Evolutionary conservation across 2,329 filamentous ascomycete species (phyloP), one percentile per base, ranked within the genome.

Genomic region (Orbilia oligospora): DNA sequence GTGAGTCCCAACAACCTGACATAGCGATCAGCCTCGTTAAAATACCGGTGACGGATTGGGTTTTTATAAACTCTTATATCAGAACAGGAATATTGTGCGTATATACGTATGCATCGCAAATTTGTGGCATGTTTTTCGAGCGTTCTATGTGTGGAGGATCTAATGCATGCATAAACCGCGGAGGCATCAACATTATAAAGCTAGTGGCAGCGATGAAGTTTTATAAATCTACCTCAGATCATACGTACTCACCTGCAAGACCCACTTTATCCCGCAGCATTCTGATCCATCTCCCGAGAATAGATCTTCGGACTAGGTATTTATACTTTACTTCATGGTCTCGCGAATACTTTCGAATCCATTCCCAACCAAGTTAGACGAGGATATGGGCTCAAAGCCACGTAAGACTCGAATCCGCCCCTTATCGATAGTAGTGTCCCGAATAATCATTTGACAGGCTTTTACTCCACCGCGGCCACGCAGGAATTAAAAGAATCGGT

Each of bases 371-470:
- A 16, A 27, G 20, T 27, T 61, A 38, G 53, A 5, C 30, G 24
- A 61, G 56, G 56, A 44, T 44, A 18, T 36, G 36, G 20, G 2
- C 20, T 44, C 12, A 33, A 44, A 61, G 56, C 56, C 56, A 61
- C 56, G 56, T 61, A 61, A 44, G 20, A 27, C 18, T 27, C 10
- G 56, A 44, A 18, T 44, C 33, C 33, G 44, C 3, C 20, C 36
- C 18, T n/a, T 61, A 41, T 61, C 22, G 36, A 44, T 44, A 44
- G 14, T 24, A 44, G 36, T 20, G 14, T 5, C 30, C n/a, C 36
- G 14, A 30, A 38, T 38, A 61, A 27, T 14, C 22, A 61, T 44
- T 44, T 18, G 56, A 44, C 5, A 33, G 36, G 12, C n/a, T 44
- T 44, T 27, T 9, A 12, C 5, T 44, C 10, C 36, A 36, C 22